Base-by-base conservation (phyloP, 495 filamentous ascomycete genomes). In the Aspergillus baeticus region DNA sequence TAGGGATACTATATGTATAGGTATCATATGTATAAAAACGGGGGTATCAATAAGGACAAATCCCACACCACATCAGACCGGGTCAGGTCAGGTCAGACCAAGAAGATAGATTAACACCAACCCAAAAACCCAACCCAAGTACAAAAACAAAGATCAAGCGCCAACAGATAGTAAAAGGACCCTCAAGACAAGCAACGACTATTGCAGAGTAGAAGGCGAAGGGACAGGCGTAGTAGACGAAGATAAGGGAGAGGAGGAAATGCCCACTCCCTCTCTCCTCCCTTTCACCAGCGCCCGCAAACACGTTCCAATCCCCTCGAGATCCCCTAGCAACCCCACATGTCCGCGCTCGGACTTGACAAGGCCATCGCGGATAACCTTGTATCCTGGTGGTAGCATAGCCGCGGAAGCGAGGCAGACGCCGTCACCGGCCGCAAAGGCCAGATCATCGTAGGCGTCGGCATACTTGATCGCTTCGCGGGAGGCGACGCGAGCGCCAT, bases 401-500 rank as follows among this genome's bases (percentile, higher is more conserved):
- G 92, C 89, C 51, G 92, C 89, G 37, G 78, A 78, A 0, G 93
- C 91, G 14, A 98, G 77, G 64, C 91, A 91, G 0, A 98, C 93
- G 0, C 93, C 93, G 68, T 98, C 93, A 0, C 93, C 93, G 34
- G 84, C 86, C 0, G 86, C 88, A 70, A 97, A 97, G 0, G 89
- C 83, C 3, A 96, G 76, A 55, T 96, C 86, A 58, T 96, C 93
- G 64, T 96, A 98, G 2, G 87, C 86, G 71, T 95, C 90, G 1
- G 82, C 70, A 35, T 83, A 81, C 50, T 84, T 84, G 59, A 97
- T 96, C 0, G 76, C 76, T 33, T 90, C 87, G 6, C 77, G 64
- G 2, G 83, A 83, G 5, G 78, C 63, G 10, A 98, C 90, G 11
- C 83, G 81, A 1, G 89, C 91, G 0, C 84, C 91, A 68, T 82